Evolutionary conservation across 129 eudicot genomes (phyloP).

Genomic region (Mikania micrantha): DNA sequence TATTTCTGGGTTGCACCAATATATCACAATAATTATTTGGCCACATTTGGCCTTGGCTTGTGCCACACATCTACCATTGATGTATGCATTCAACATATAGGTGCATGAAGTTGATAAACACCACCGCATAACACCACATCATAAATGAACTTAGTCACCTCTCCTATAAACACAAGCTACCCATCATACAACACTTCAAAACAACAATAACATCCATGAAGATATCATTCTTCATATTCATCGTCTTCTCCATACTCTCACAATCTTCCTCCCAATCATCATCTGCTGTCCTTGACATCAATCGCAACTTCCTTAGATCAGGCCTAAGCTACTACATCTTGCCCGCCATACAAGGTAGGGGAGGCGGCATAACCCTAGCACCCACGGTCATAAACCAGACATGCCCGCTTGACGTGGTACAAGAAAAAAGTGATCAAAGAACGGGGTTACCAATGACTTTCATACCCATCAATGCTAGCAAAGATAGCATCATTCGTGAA

Average conservation of each 20-base stretch:
- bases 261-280: constrained; percentile 9
- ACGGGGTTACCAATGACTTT: constrained; percentile 29
- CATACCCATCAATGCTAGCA: constrained; percentile 28
- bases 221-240: neutral
- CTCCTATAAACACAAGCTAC: neutral
- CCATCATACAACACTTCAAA: neutral
- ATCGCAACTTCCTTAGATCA: constrained; percentile 24
- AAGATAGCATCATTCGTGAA: constrained; percentile 25
- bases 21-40: too few relatives aligned
- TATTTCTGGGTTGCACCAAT: neutral
- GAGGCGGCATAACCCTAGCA: constrained; percentile 44
- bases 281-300: constrained; percentile 37
- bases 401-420: constrained; percentile 40
- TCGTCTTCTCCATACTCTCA: constrained; percentile 19
- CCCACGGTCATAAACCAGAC: constrained; percentile 11
- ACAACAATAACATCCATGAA: constrained; percentile 4
- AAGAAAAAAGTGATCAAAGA: constrained; percentile 21
- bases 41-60: neutral
- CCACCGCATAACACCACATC: constrained; percentile 1
- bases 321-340: constrained; percentile 41
- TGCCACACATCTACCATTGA: neutral
- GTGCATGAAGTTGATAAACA: neutral
- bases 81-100: neutral
- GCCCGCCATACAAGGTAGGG: constrained; percentile 45
- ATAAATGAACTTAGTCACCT: neutral